Conservation (phyloP, 352 stramenopile genomes). For the Plasmopara halstedii region DNA sequence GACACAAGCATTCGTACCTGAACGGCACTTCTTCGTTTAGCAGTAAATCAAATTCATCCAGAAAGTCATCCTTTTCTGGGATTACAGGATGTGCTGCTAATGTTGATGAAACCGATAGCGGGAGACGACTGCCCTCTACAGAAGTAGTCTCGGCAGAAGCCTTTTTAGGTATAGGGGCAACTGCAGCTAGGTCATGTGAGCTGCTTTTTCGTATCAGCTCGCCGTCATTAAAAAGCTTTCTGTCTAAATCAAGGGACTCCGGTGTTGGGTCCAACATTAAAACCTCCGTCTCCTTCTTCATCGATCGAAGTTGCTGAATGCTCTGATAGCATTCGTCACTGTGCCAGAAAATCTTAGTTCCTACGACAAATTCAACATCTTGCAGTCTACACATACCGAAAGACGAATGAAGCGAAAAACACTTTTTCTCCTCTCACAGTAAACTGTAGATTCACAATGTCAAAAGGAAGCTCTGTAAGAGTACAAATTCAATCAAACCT, state of each 20-base stretch:
- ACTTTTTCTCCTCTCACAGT: slow-evolving; percentile 59
- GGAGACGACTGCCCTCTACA: slow-evolving; percentile 5
- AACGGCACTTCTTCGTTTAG: slow-evolving; percentile 59
- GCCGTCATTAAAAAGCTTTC: background rate
- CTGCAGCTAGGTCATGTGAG: slow-evolving; percentile 17
- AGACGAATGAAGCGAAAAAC: slow-evolving; percentile 82
- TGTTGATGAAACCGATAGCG: slow-evolving; percentile 2
- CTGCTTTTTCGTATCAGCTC: slow-evolving; percentile 14
- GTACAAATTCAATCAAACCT: slow-evolving; percentile 29
- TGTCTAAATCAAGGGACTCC: background rate
- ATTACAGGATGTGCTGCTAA: slow-evolving; percentile 13
- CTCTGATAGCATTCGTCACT: slow-evolving; percentile 82
- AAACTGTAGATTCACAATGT: slow-evolving; percentile 28
- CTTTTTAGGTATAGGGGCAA: slow-evolving; percentile 14
- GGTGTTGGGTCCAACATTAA: slow-evolving; percentile 29
- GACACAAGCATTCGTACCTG: slow-evolving; percentile 34
- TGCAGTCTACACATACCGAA: slow-evolving; percentile 32
- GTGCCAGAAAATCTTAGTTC: background rate
- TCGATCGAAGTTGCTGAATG: slow-evolving; percentile 66
- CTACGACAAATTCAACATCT: background rate
- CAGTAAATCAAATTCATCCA: slow-evolving; percentile 68
- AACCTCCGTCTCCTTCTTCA: slow-evolving; percentile 61
- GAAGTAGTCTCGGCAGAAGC: slow-evolving; percentile 4
- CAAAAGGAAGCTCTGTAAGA: background rate
- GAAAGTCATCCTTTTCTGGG: slow-evolving; percentile 35